phyloP scores from a whole-genome alignment of 2,329 filamentous ascomycete species.

The Aspergillus thermomutatus region DNA sequence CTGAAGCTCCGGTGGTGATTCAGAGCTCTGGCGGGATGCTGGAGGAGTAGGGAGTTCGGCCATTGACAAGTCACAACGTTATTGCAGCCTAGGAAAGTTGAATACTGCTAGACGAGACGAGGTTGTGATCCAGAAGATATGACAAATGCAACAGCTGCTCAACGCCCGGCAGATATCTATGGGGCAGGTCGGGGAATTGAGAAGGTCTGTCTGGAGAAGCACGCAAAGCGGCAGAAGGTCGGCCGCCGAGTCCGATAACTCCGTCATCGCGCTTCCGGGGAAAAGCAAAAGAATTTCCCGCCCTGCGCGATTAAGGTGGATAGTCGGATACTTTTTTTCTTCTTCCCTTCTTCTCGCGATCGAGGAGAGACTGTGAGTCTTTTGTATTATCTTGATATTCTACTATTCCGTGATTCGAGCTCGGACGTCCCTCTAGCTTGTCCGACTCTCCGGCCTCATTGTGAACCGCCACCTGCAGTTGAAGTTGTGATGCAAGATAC shows the following conservation, averaged over 20 bases:
- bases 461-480: slow-evolving; percentile 10
- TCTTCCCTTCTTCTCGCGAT: slow-evolving; percentile 1
- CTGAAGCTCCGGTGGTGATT: slow-evolving; percentile 20
- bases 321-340: neutral
- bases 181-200: slow-evolving; percentile 1
- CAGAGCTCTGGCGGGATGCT: slow-evolving; percentile 29
- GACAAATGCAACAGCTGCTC: neutral
- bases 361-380: slow-evolving; percentile 1
- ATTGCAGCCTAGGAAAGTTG: neutral
- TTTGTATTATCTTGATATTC: neutral
- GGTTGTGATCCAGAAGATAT: neutral
- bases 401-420: neutral
- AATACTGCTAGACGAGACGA: neutral
- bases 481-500: slow-evolving; percentile 2
- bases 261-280: slow-evolving; percentile 31
- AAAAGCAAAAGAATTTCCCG: slow-evolving; percentile 37
- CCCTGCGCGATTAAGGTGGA: slow-evolving; percentile 3
- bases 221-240: slow-evolving; percentile 23
- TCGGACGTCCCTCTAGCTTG: neutral
- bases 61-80: slow-evolving; percentile 18
- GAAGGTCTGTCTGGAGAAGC: slow-evolving; percentile 7
- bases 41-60: slow-evolving; percentile 34
- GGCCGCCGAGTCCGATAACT: slow-evolving; percentile 33
- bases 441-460: neutral
- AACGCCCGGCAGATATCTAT: neutral